phyloP scores from a whole-genome alignment of 1,284 basidiomycete genomes.

The Trametes hirsuta region DNA sequence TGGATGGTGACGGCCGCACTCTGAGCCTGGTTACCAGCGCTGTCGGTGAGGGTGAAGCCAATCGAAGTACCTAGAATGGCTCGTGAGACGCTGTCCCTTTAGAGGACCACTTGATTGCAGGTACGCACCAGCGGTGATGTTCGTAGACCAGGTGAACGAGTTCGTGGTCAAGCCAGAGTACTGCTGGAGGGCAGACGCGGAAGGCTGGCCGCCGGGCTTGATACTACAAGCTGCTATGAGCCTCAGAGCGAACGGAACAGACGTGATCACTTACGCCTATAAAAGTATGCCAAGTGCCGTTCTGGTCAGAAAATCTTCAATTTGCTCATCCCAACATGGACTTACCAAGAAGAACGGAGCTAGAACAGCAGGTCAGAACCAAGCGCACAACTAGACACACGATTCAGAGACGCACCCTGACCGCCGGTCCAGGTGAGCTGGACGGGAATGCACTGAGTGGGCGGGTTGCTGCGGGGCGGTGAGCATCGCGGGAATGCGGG shows the following conservation, averaged over 20 bases:
- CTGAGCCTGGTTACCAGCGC: conserved; percentile 48
- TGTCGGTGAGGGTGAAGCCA: conserved; percentile 57
- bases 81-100: background rate
- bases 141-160: conserved; percentile 33
- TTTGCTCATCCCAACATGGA: background rate
- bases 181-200: conserved; percentile 30
- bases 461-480: conserved; percentile 20
- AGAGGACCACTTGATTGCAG: background rate
- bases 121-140: conserved; percentile 30
- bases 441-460: conserved; percentile 32
- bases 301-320: background rate
- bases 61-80: conserved; percentile 45
- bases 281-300: background rate
- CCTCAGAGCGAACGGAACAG: background rate
- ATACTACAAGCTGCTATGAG: conserved; percentile 23
- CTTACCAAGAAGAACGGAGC: conserved; percentile 35
- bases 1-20: conserved; percentile 54
- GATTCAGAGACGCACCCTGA: conserved; percentile 20
- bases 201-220: conserved; percentile 28
- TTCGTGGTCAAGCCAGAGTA: conserved; percentile 28
- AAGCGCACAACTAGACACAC: background rate
- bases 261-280: conserved; percentile 23
- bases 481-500: background rate
- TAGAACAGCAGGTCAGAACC: background rate
- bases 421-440: conserved; percentile 33